These are phyloP conservation scores for Penicillium longicatenatum DNA, from an alignment of 495 filamentous ascomycete genomes.

Conservation along the genomic window DNA sequence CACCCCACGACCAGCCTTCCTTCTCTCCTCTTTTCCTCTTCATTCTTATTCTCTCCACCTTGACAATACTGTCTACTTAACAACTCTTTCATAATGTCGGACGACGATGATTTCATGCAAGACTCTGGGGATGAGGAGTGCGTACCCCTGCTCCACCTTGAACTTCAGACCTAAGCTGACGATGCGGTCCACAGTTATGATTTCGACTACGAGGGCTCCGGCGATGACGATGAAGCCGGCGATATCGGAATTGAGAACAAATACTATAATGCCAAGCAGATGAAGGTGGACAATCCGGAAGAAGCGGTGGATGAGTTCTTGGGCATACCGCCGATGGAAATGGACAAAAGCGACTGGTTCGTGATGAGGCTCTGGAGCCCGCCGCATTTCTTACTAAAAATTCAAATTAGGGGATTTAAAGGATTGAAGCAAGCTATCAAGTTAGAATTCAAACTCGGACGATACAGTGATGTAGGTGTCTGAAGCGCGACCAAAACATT, in stretches of 20 bases:
- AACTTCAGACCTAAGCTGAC: constrained; percentile 21
- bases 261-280: constrained; percentile 99
- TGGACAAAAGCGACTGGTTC: constrained; percentile 91
- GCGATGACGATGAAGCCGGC: constrained; percentile 82
- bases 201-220: constrained; percentile 93
- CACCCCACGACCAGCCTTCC: constrained; percentile 12
- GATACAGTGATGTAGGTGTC: constrained; percentile 74
- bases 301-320: constrained; percentile 92
- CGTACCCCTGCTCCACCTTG: constrained; percentile 13
- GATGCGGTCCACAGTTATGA: constrained; percentile 66
- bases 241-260: constrained; percentile 98
- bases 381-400: not conserved
- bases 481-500: not conserved
- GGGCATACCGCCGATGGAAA: constrained; percentile 77
- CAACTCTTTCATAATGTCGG: constrained; percentile 66
- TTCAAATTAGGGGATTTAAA: constrained; percentile 80
- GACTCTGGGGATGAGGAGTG: constrained; percentile 89
- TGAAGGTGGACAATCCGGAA: constrained; percentile 83
- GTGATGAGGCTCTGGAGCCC: constrained; percentile 23
- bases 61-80: not conserved
- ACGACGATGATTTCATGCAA: constrained; percentile 98
- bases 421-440: constrained; percentile 97
- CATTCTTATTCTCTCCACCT: not conserved
- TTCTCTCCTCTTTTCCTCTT: not conserved
- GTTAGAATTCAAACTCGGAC: constrained; percentile 84